Evolutionary conservation across 176 grass and related monocot species (phyloP).

Genomic region (Zea luxurians): DNA sequence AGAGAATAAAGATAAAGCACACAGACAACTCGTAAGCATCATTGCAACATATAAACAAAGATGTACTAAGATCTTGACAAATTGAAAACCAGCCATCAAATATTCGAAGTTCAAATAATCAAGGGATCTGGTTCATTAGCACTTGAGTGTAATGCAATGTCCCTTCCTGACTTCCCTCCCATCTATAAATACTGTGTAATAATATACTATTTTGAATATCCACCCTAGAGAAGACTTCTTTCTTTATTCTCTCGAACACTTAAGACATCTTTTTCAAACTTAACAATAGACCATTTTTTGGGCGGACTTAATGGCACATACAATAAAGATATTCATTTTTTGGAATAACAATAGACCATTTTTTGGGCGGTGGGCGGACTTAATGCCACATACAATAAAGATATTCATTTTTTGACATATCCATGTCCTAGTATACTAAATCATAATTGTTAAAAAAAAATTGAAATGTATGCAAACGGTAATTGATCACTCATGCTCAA

Average conservation of each 20-base stretch:
- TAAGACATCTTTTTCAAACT: background rate
- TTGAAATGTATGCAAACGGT: background rate
- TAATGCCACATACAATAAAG: background rate
- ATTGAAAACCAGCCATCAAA: background rate
- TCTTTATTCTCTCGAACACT: too few species aligned
- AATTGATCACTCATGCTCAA: background rate
- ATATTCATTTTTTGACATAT: background rate
- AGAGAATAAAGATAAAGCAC: background rate
- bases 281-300: background rate
- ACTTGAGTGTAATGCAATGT: background rate
- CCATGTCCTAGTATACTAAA: constrained; percentile 11
- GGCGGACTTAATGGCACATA: background rate
- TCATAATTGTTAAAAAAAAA: background rate
- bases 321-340: background rate
- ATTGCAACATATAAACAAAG: background rate
- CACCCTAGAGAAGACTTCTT: background rate
- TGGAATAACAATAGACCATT: background rate
- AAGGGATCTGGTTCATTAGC: background rate
- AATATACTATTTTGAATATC: background rate
- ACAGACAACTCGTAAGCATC: background rate
- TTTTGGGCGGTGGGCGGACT: background rate
- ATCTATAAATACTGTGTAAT: background rate
- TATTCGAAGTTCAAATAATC: background rate
- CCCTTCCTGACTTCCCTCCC: background rate
- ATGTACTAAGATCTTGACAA: background rate